These are phyloP conservation scores for Emericellopsis cladophorae DNA, from an alignment of 2,329 filamentous ascomycete species.

Conservation along the genomic window DNA sequence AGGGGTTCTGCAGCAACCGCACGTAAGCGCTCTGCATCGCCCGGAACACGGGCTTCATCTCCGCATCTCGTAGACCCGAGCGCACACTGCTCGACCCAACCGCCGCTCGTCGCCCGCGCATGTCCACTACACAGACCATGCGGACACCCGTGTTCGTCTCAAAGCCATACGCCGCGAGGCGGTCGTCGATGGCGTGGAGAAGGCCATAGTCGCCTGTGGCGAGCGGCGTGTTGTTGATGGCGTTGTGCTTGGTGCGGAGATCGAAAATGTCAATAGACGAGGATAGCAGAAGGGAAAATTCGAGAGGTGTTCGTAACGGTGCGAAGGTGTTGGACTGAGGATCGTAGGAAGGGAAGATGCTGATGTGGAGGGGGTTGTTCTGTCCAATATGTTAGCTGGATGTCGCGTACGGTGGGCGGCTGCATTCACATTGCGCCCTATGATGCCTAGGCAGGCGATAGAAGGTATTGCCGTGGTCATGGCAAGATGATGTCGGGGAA, in stretches of 20 bases:
- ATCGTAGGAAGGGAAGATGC: conserved; percentile 70
- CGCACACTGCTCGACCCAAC: conserved; percentile 22
- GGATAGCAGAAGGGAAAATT: conserved; percentile 85
- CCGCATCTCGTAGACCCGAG: conserved; percentile 68
- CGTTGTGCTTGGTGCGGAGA: conserved; percentile 62
- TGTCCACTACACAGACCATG: conserved; percentile 82
- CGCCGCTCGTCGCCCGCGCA: conserved; percentile 55
- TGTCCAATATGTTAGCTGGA: conserved; percentile 69
- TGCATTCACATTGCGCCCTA: conserved; percentile 71
- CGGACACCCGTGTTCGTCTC: conserved; percentile 92
- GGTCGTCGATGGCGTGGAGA: conserved; percentile 86
- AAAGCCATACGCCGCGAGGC: conserved; percentile 88
- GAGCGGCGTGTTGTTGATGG: conserved; percentile 25
- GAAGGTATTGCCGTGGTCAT: conserved; percentile 58
- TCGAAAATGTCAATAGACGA: conserved; percentile 91
- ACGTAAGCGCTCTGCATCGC: conserved; percentile 92
- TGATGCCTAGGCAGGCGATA: conserved; percentile 86
- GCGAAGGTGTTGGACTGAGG: conserved; percentile 35
- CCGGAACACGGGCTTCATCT: conserved; percentile 80
- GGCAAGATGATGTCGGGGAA: conserved; percentile 6
- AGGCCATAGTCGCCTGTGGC: conserved; percentile 79
- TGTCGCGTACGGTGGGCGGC: neutral
- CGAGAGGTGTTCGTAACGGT: conserved; percentile 60
- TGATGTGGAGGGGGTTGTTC: conserved; percentile 94
- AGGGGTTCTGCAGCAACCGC: conserved; percentile 79